Evolutionary conservation across 73 alveolate genomes (phyloP).

Genomic region (Uronychia setigera): DNA sequence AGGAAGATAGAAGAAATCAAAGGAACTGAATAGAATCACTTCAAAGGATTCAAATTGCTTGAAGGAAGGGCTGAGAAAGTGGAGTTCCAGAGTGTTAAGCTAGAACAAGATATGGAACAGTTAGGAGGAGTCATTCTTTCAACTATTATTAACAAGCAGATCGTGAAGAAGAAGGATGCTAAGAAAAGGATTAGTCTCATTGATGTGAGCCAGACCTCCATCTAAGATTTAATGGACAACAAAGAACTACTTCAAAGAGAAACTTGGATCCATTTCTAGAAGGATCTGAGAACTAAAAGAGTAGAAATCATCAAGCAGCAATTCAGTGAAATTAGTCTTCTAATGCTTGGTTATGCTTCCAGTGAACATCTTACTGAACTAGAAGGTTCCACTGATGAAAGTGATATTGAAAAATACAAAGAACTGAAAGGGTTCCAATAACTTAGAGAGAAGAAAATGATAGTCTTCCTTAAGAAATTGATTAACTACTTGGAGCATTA

Average conservation of each 20-base stretch:
- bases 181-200: too few relatives aligned
- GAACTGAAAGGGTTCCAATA: background rate
- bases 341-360: background rate
- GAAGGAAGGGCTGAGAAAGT: too few relatives aligned
- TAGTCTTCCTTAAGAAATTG: background rate
- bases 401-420: background rate
- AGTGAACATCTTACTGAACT: background rate
- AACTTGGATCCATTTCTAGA: background rate
- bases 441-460: background rate
- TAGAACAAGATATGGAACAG: too few relatives aligned
- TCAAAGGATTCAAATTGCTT: too few relatives aligned
- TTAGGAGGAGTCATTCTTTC: too few relatives aligned
- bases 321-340: background rate
- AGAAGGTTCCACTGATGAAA: background rate
- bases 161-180: too few relatives aligned
- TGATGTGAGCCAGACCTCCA: too few relatives aligned
- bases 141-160: too few relatives aligned
- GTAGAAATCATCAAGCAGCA: too few relatives aligned
- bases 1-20: too few relatives aligned
- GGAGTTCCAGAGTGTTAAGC: too few relatives aligned
- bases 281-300: background rate
- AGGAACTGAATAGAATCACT: too few relatives aligned
- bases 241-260: background rate
- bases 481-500: background rate
- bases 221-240: background rate